Evolutionary conservation across 1,284 basidiomycete species (phyloP).

Genomic region (Pascua guehoae): DNA sequence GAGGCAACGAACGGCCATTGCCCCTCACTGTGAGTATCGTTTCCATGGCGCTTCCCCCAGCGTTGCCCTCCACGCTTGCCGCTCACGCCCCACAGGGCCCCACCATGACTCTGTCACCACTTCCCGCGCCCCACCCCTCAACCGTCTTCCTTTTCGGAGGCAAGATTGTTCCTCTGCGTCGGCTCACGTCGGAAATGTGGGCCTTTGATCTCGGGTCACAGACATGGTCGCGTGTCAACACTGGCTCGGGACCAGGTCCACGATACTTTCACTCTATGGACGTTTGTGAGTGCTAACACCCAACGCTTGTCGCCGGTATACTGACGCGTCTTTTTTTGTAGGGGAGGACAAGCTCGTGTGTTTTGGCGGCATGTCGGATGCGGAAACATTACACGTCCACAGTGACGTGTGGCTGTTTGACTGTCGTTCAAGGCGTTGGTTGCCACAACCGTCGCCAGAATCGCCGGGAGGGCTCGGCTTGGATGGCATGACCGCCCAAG

Average conservation of each 20-base stretch:
- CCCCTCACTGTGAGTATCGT: constrained; percentile 66
- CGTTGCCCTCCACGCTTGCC: background rate
- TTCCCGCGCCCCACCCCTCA: constrained; percentile 29
- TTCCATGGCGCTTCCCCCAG: constrained; percentile 21
- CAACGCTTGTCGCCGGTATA: background rate
- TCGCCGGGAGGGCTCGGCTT: constrained; percentile 19
- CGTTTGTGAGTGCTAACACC: constrained; percentile 59
- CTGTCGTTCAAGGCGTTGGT: constrained; percentile 65
- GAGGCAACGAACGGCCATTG: constrained; percentile 73
- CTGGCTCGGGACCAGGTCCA: constrained; percentile 58
- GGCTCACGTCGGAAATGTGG: constrained; percentile 84
- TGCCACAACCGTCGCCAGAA: constrained; percentile 48
- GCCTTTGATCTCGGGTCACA: constrained; percentile 74
- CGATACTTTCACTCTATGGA: constrained; percentile 91
- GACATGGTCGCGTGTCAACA: constrained; percentile 67
- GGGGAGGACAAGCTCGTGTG: constrained; percentile 83
- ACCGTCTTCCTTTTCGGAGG: constrained; percentile 63
- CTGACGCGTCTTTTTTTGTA: constrained; percentile 34
- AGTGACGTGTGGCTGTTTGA: constrained; percentile 84
- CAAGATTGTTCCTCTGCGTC: constrained; percentile 74
- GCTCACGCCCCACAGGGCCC: constrained; percentile 30
- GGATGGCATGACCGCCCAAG: constrained; percentile 20
- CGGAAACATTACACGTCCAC: constrained; percentile 66
- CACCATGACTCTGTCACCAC: constrained; percentile 42
- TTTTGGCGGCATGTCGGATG: constrained; percentile 78